A percentile compares a stretch with the other conserved stretches of the same genome.
Conservation (phyloP, 2,329 filamentous ascomycete genomes). For the Acarospora socialis region DNA sequence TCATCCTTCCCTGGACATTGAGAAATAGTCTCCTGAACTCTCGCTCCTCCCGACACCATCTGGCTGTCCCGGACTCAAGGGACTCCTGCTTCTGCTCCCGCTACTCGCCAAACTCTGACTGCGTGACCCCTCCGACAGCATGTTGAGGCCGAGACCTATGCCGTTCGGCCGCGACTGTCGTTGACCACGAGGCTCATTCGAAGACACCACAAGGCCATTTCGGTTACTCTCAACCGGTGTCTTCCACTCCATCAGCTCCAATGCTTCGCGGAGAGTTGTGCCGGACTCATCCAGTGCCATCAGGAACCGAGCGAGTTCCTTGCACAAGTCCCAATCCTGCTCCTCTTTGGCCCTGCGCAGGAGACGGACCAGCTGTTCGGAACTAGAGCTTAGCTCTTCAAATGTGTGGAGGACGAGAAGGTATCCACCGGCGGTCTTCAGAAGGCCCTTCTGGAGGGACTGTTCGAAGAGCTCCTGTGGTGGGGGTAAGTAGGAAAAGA, state of each 20-base stretch:
- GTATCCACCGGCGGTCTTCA: conserved; percentile 94
- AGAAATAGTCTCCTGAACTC: no score
- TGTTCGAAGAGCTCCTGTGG: conserved; percentile 89
- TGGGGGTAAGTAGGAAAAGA: conserved; percentile 82
- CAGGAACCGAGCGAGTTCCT: conserved; percentile 85
- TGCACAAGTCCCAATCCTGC: conserved; percentile 89
- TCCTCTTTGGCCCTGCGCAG: conserved; percentile 68
- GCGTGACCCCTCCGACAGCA: no score
- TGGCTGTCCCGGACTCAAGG: no score
- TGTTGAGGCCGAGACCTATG: no score
- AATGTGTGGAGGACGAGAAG: conserved; percentile 84
- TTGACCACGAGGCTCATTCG: no score
- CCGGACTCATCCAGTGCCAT: conserved; percentile 84
- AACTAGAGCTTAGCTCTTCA: conserved; percentile 29
- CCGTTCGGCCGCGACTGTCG: no score
- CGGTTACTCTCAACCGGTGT: no score
- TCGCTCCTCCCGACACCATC: no score
- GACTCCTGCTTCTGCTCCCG: no score
- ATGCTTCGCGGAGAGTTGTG: conserved; percentile 57
- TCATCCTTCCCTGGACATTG: no score
- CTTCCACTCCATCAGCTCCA: conserved; percentile 48
- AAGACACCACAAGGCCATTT: no score
- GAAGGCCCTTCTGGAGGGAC: conserved; percentile 64
- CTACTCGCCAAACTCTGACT: no score
- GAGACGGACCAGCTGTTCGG: conserved; percentile 60